A percentile compares a stretch with the other conserved stretches of the same genome.
These are phyloP conservation scores for Orbilia javanica DNA, from an alignment of 2,329 filamentous ascomycete genomes.

Conservation along the genomic window DNA sequence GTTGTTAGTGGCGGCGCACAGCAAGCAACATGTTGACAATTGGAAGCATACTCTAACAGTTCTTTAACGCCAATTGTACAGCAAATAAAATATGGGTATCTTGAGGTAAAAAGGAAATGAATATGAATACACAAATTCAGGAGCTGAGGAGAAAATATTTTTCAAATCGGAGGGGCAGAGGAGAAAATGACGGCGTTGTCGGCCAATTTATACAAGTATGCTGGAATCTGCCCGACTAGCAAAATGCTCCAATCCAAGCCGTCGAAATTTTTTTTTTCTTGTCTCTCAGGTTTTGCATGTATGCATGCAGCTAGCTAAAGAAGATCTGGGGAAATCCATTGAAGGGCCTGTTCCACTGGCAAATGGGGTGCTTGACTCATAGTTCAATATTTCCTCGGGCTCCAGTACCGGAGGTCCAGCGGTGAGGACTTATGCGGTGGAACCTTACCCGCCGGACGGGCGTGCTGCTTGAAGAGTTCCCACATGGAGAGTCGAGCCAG, in stretches of 20 bases:
- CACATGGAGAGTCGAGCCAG: slow-evolving; percentile 37
- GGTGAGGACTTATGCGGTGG: slow-evolving; percentile 57
- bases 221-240: neutral
- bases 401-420: slow-evolving; percentile 42
- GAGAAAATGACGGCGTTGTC: slow-evolving; percentile 38
- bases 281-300: slow-evolving; percentile 25
- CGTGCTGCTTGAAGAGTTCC: slow-evolving; percentile 40
- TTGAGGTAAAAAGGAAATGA: slow-evolving; percentile 27
- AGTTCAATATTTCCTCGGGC: slow-evolving; percentile 32
- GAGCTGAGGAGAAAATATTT: slow-evolving; percentile 36
- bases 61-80: slow-evolving; percentile 50
- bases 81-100: slow-evolving; percentile 55
- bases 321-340: slow-evolving; percentile 52
- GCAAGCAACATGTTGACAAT: neutral
- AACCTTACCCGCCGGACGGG: slow-evolving; percentile 56
- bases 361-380: slow-evolving; percentile 51
- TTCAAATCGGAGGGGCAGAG: slow-evolving; percentile 37
- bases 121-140: slow-evolving; percentile 4
- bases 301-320: slow-evolving; percentile 47
- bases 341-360: slow-evolving; percentile 25
- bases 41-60: slow-evolving; percentile 36
- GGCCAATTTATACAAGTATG: slow-evolving; percentile 51
- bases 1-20: slow-evolving; percentile 39
- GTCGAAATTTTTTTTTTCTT: slow-evolving; percentile 37
- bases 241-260: slow-evolving; percentile 39